phyloP scores from a whole-genome alignment of 1,139 yeast genomes.

The Pichia sp. region DNA sequence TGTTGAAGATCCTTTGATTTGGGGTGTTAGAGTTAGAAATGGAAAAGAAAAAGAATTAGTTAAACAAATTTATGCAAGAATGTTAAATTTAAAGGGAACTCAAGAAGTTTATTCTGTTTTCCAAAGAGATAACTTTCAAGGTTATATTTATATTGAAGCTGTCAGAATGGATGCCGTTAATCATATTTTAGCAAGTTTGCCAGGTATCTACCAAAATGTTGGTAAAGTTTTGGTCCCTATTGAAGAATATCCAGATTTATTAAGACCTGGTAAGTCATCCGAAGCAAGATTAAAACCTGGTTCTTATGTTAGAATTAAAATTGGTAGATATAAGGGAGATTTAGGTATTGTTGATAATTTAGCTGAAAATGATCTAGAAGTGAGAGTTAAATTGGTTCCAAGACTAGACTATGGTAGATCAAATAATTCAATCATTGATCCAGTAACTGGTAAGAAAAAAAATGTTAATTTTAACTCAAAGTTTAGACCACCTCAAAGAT shows the following conservation, averaged over 20 bases:
- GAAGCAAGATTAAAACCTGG: constrained; percentile 90
- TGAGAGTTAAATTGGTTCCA: constrained; percentile 85
- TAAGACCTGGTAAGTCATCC: constrained; percentile 82
- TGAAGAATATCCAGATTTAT: constrained; percentile 87
- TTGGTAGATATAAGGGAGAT: constrained; percentile 91
- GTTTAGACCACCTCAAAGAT: constrained; percentile 74
- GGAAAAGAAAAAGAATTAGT: constrained; percentile 93
- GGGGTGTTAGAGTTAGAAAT: constrained; percentile 91
- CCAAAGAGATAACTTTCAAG: constrained; percentile 88
- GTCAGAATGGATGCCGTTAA: constrained; percentile 89
- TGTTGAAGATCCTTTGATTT: constrained; percentile 91
- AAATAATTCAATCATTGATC: constrained; percentile 31
- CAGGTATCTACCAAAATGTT: constrained; percentile 58
- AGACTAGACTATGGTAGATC: constrained; percentile 83
- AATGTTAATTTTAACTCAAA: constrained; percentile 39
- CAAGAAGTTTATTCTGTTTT: constrained; percentile 82
- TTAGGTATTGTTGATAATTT: constrained; percentile 88
- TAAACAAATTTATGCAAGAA: constrained; percentile 47
- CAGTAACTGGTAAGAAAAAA: constrained; percentile 46
- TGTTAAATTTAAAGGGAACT: constrained; percentile 59
- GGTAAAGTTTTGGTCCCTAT: constrained; percentile 81
- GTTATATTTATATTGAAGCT: constrained; percentile 91
- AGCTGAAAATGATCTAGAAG: constrained; percentile 92
- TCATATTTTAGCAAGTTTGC: constrained; percentile 81
- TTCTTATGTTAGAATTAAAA: constrained; percentile 78